A percentile compares a stretch with the other conserved stretches of the same genome.
These are phyloP conservation scores for Corynascus novoguineensis DNA, from an alignment of 495 filamentous ascomycete species.

Conservation along the genomic window DNA sequence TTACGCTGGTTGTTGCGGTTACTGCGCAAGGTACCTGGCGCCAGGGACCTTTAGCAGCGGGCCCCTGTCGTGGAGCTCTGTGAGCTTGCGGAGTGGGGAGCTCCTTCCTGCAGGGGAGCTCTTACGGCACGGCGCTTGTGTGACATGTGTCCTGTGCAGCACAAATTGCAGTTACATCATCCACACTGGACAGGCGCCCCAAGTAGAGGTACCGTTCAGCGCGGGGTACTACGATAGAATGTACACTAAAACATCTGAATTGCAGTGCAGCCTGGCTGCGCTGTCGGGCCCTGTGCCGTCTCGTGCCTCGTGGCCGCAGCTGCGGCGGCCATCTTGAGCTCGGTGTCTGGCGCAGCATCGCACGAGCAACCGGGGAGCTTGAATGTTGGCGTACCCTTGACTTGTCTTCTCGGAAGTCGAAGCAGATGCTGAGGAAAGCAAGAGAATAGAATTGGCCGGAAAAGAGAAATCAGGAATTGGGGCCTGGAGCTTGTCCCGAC, in stretches of 20 bases:
- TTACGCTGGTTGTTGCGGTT: conserved; percentile 17
- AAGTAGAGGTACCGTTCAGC: background rate
- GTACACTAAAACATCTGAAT: background rate
- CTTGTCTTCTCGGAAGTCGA: no score
- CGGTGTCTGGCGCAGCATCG: background rate
- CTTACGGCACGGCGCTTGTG: conserved; percentile 11
- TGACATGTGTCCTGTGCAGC: background rate
- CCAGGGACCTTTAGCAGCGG: conserved; percentile 13
- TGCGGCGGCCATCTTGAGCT: background rate
- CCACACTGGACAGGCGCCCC: no score
- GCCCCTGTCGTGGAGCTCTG: conserved; percentile 17
- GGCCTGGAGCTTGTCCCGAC: background rate
- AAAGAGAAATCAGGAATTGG: background rate
- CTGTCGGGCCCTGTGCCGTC: conserved; percentile 12
- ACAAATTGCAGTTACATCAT: conserved; percentile 3
- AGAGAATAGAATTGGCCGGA: background rate
- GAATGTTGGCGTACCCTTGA: no score
- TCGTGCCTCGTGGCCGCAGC: conserved; percentile 12
- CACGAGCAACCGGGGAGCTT: background rate
- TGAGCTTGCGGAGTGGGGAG: conserved; percentile 20
- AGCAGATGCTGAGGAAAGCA: background rate
- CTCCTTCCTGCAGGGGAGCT: conserved; percentile 19
- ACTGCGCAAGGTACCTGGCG: conserved; percentile 8
- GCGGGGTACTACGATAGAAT: background rate
- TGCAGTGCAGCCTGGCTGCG: background rate